These are phyloP conservation scores for Ceratonia siliqua DNA, from an alignment of 306 rosid genomes.

Conservation along the genomic window DNA sequence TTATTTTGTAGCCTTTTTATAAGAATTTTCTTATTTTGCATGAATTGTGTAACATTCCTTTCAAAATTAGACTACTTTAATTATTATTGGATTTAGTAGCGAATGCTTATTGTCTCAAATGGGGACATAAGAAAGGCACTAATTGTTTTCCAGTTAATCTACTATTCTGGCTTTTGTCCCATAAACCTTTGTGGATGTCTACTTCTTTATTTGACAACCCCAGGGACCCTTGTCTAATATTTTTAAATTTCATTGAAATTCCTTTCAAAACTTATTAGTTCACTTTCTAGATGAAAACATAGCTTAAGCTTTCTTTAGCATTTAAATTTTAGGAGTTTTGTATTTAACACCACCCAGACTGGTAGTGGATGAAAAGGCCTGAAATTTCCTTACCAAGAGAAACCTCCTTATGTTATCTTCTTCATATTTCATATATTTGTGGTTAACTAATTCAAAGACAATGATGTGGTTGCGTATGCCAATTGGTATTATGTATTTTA, in stretches of 20 bases:
- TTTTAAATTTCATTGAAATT: slow-evolving; percentile 17
- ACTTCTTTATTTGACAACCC: slow-evolving; percentile 71
- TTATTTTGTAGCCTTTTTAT: no score
- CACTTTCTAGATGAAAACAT: slow-evolving; percentile 49
- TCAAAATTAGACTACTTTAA: slow-evolving; percentile 49
- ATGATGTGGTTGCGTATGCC: slow-evolving; percentile 27
- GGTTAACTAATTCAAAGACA: slow-evolving; percentile 40
- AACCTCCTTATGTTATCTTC: slow-evolving; percentile 40
- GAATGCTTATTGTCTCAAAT: slow-evolving; percentile 53
- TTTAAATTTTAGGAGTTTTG: slow-evolving; percentile 30
- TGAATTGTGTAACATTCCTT: slow-evolving; percentile 56
- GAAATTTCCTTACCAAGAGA: slow-evolving; percentile 52
- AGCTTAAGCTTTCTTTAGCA: slow-evolving; percentile 25
- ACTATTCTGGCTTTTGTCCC: slow-evolving; percentile 69
- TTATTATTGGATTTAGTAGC: slow-evolving; percentile 67
- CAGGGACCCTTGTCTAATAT: slow-evolving; percentile 67
- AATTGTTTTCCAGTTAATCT: slow-evolving; percentile 68
- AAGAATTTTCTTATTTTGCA: no score
- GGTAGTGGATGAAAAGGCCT: slow-evolving; percentile 64
- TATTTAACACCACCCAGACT: slow-evolving; percentile 47
- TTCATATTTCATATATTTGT: slow-evolving; percentile 29
- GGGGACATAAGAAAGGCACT: slow-evolving; percentile 78
- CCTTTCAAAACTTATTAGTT: slow-evolving; percentile 24
- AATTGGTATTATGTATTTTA: slow-evolving; percentile 27
- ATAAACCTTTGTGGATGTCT: slow-evolving; percentile 55